Conservation (phyloP, 371 early-diverging fungal species). For the Mycotypha africana region DNA sequence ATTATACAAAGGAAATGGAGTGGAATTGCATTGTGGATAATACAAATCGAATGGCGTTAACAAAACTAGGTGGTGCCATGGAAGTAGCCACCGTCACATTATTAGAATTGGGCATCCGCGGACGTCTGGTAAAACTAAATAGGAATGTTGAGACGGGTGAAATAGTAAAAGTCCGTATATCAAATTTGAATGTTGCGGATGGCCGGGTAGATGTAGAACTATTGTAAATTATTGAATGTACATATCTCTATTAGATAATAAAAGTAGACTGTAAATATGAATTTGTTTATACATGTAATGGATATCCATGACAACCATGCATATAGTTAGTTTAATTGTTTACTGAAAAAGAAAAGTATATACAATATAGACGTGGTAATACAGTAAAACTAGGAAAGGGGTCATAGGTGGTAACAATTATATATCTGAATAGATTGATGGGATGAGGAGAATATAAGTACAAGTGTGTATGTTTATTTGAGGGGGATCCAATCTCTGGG, state of each 20-base stretch:
- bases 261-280: too few species aligned
- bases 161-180: constrained; percentile 22
- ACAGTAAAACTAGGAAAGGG: neutral
- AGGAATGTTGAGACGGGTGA: constrained; percentile 24
- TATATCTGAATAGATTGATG: too few species aligned
- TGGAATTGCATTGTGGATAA: constrained; percentile 26
- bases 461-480: too few species aligned
- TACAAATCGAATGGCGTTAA: constrained; percentile 2
- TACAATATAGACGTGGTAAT: neutral
- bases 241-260: too few species aligned
- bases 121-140: constrained; percentile 20
- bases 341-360: neutral
- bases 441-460: too few species aligned
- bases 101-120: constrained; percentile 34
- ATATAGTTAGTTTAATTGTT: too few species aligned
- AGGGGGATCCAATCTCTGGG: constrained; percentile 76
- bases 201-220: constrained; percentile 20
- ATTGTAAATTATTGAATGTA: too few species aligned
- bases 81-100: constrained; percentile 26
- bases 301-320: too few species aligned
- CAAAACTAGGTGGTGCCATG: constrained; percentile 27
- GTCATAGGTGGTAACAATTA: too few species aligned
- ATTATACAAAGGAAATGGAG: constrained; percentile 13
- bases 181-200: constrained; percentile 11
- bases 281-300: too few species aligned